Base-by-base conservation (phyloP, 305 asterid genomes). In the Ajuga reptans region DNA sequence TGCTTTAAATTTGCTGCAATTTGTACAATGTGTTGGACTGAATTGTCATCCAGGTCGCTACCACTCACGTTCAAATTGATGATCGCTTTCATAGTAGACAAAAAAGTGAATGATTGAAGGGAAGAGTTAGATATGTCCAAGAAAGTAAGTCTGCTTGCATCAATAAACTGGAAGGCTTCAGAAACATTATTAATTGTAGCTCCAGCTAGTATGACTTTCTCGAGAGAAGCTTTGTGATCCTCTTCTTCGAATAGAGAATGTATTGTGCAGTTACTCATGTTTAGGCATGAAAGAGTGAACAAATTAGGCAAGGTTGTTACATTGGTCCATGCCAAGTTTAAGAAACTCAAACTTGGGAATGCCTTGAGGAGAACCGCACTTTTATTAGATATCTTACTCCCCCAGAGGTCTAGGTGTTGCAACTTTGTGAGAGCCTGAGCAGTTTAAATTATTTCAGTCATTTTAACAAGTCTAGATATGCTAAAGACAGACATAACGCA, bases 261-360 rank as follows among this genome's bases (percentile, higher is more conserved):
- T 78, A 93, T 64, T 8, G 84, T 81, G 81, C 97, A 93, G 82
- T 86, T 91, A 72, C 97, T 91, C 95, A 91, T 86, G 89, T 91
- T 84, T 69, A 94, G 85, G 79, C 46, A 77, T 39, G 77, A 63
- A 64, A 93, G 87, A 34, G 91, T 85, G 64, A 82, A 65, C 71
- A 93, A 53, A 75, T 73, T 59, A 3, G 96, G 96, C 77, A 93
- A 75, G 74, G 57, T 64, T 29, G 95, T 89, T 21, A 91, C 88
- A 17, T 79, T 69, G 33, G 99, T 93, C 99, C 97, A 93, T 49
- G 91, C 96, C 61, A 93, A 76, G 77, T 84, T 87, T 68, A 93
- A 73, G 78, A 77, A 79, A 77, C 78, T 86, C 89, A 91, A 78
- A 71, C 66, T 74, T 15, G 90, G 85, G 64, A 89, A 87, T 68